Percentiles rank a stretch among this genome's conserved stretches.
phyloP scores from a whole-genome alignment of 202 grass and related monocot genomes.

The Setaria italica region DNA sequence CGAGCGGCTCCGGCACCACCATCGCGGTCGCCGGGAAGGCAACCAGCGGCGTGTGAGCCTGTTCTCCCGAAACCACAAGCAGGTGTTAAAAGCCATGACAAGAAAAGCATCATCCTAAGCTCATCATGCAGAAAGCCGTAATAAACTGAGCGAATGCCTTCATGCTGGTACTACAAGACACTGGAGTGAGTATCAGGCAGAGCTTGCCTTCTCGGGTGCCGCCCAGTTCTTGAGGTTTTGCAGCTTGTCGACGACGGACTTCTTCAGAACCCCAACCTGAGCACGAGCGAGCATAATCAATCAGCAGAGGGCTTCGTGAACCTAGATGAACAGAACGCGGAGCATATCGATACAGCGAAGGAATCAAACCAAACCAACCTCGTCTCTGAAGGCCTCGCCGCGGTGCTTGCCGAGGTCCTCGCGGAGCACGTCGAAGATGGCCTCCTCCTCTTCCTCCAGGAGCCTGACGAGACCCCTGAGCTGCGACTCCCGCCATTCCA shows the following conservation, averaged over 20 bases:
- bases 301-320: background rate
- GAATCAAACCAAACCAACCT: slow-evolving; percentile 33
- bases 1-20: slow-evolving; percentile 76
- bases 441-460: slow-evolving; percentile 62
- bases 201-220: slow-evolving; percentile 54
- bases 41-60: slow-evolving; percentile 58
- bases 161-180: background rate
- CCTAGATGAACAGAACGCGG: background rate
- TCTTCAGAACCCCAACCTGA: slow-evolving; percentile 57
- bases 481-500: slow-evolving; percentile 65
- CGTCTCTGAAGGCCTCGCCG: slow-evolving; percentile 64
- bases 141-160: background rate
- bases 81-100: background rate
- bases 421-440: slow-evolving; percentile 54
- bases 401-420: slow-evolving; percentile 68
- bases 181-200: background rate
- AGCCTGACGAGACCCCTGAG: slow-evolving; percentile 56
- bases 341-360: background rate
- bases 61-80: background rate
- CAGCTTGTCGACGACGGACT: slow-evolving; percentile 53
- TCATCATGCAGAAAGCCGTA: background rate
- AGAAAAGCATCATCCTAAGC: background rate
- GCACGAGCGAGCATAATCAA: background rate
- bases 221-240: slow-evolving; percentile 59
- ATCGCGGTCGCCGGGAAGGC: slow-evolving; percentile 66